Percentiles rank a stretch among this genome's conserved stretches.
Conservation (phyloP, 179 eudicot species). For the Patellifolia procumbens region DNA sequence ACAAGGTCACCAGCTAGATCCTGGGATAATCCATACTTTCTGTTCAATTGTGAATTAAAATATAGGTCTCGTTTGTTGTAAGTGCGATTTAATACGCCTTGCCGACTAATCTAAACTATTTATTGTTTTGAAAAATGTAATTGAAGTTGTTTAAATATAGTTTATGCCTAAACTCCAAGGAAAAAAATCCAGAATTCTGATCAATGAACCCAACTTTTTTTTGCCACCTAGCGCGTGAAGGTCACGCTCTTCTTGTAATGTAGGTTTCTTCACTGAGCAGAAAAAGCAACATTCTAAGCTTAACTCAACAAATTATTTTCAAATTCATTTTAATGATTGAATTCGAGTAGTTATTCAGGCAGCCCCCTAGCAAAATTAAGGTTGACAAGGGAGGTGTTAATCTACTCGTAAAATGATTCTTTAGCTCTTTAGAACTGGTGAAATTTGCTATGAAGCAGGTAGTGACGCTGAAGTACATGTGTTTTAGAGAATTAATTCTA, state of each 20-base stretch:
- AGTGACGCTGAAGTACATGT: constrained; percentile 32
- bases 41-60: too few species aligned
- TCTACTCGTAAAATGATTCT: constrained; percentile 35
- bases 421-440: constrained; percentile 46
- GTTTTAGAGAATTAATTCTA: too few species aligned
- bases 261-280: constrained; percentile 38
- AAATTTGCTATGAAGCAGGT: constrained; percentile 30
- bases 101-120: neutral
- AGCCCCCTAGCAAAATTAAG: constrained; percentile 36
- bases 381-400: constrained; percentile 43
- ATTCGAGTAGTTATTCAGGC: constrained; percentile 46
- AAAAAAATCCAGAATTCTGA: too few species aligned
- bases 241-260: too few species aligned
- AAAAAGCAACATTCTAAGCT: constrained; percentile 42
- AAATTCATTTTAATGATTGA: neutral
- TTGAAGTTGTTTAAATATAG: too few species aligned
- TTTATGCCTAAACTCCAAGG: too few species aligned
- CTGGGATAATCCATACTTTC: too few species aligned
- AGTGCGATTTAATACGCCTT: neutral
- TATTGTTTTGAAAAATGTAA: too few species aligned
- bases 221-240: too few species aligned
- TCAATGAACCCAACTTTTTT: too few species aligned
- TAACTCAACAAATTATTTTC: neutral
- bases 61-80: constrained; percentile 16
- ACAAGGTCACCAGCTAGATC: too few species aligned